Percentiles rank a stretch among this genome's conserved stretches.
Evolutionary conservation across 2,329 filamentous ascomycete species (phyloP).

Genomic region (Colletotrichum spinosum): DNA sequence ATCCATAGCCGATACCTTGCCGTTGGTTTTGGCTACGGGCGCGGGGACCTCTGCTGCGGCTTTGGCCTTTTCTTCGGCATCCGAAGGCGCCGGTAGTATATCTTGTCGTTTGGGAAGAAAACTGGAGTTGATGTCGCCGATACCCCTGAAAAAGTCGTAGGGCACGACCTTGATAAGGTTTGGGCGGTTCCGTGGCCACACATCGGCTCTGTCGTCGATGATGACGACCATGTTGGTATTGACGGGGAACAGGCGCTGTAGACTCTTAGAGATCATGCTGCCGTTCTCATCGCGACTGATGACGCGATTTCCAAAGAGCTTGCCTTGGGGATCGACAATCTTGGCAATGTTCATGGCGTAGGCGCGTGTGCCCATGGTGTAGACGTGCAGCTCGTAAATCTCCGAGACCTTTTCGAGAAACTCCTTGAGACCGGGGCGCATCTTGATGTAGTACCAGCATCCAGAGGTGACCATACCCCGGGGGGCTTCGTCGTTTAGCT

Average conservation of each 20-base stretch:
- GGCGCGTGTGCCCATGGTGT: constrained; percentile 98
- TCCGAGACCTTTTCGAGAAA: constrained; percentile 84
- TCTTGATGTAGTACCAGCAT: constrained; percentile 99
- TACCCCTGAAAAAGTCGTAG: constrained; percentile 98
- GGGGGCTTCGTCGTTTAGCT: constrained; percentile 87
- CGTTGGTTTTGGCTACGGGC: constrained; percentile 24
- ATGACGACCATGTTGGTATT: constrained; percentile 99
- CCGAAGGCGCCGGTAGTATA: constrained; percentile 50
- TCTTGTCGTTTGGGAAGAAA: constrained; percentile 86
- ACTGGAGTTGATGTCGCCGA: constrained; percentile 98
- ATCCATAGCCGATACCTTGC: constrained; percentile 66
- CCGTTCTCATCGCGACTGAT: constrained; percentile 98
- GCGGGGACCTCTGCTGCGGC: constrained; percentile 4
- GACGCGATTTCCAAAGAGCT: constrained; percentile 92
- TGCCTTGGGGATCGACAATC: constrained; percentile 90
- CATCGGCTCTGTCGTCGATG: constrained; percentile 95
- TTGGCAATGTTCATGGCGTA: constrained; percentile 93
- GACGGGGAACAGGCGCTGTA: constrained; percentile 92
- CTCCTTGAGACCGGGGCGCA: constrained; percentile 84
- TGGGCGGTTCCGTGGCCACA: constrained; percentile 90
- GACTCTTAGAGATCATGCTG: constrained; percentile 88
- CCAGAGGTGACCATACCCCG: constrained; percentile 71
- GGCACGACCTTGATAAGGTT: constrained; percentile 96
- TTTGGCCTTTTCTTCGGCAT: constrained; percentile 3
- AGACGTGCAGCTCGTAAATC: constrained; percentile 95